Evolutionary conservation across 306 rosid genomes (phyloP).

Genomic region (Cicer pinnatifidum): DNA sequence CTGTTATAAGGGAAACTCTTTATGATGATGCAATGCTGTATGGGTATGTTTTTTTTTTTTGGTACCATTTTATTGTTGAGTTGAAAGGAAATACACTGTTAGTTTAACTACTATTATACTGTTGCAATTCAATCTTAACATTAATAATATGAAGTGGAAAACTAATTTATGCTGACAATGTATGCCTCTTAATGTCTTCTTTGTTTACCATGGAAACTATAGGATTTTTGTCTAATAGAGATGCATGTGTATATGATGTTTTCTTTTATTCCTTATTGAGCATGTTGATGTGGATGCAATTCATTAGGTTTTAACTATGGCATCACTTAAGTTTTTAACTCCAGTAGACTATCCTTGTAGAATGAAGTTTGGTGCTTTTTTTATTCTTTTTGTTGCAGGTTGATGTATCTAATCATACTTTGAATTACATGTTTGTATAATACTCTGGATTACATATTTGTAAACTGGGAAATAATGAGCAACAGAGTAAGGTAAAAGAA

Average conservation of each 20-base stretch:
- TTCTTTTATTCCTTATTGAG: neutral
- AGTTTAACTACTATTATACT: no score
- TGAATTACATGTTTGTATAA: neutral
- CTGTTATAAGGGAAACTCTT: constrained; percentile 91
- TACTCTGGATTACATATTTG: neutral
- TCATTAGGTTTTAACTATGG: neutral
- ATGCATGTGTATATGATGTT: constrained; percentile 5
- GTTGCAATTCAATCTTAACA: no score
- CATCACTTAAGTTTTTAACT: neutral
- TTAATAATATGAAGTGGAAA: no score
- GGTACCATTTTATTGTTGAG: neutral
- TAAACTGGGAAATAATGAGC: constrained; percentile 28
- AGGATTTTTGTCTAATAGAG: neutral
- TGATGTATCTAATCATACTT: neutral
- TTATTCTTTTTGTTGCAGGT: neutral
- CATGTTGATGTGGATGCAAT: constrained; percentile 22
- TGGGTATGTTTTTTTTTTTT: constrained; percentile 61
- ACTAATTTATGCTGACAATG: no score
- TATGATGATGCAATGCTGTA: constrained; percentile 72
- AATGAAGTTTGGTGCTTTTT: neutral
- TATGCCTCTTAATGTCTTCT: neutral
- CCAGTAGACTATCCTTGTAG: constrained; percentile 15
- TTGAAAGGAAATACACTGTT: no score
- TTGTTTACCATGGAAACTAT: constrained; percentile 9
- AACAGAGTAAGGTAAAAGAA: neutral